These are phyloP conservation scores for Diversispora epigaea DNA, from an alignment of 192 early-diverging fungal species.

Conservation along the genomic window DNA sequence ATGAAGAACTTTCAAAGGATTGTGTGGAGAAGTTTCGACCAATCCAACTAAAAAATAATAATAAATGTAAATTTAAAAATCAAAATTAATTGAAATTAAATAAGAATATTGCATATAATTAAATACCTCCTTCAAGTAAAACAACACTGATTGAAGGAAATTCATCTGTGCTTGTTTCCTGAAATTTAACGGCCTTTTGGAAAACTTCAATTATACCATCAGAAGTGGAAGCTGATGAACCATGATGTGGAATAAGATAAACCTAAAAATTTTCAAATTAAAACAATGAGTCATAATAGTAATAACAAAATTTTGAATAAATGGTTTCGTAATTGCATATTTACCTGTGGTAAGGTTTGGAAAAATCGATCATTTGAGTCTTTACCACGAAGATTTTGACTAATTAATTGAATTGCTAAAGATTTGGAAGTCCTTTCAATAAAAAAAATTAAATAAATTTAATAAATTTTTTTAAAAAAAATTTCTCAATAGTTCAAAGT, in stretches of 20 bases:
- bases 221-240: conserved; percentile 33
- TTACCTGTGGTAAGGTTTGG: conserved; percentile 21
- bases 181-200: conserved; percentile 25
- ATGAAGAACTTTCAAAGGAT: conserved; percentile 33
- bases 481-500: no score
- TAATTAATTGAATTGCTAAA: conserved; percentile 21
- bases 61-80: background rate
- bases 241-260: conserved; percentile 32
- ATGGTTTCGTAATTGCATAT: background rate
- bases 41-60: conserved; percentile 26
- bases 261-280: conserved; percentile 9
- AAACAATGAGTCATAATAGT: background rate
- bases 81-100: background rate
- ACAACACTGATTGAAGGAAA: conserved; percentile 27
- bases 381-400: conserved; percentile 22
- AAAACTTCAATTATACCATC: conserved; percentile 34
- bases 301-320: background rate
- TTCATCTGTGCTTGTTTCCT: conserved; percentile 17
- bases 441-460: background rate
- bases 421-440: conserved; percentile 26
- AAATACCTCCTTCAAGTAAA: conserved; percentile 30
- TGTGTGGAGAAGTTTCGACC: conserved; percentile 22
- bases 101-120: background rate
- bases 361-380: conserved; percentile 31
- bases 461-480: no score